phyloP scores from a whole-genome alignment of 1,284 basidiomycete species.

The Tilletia indica region DNA sequence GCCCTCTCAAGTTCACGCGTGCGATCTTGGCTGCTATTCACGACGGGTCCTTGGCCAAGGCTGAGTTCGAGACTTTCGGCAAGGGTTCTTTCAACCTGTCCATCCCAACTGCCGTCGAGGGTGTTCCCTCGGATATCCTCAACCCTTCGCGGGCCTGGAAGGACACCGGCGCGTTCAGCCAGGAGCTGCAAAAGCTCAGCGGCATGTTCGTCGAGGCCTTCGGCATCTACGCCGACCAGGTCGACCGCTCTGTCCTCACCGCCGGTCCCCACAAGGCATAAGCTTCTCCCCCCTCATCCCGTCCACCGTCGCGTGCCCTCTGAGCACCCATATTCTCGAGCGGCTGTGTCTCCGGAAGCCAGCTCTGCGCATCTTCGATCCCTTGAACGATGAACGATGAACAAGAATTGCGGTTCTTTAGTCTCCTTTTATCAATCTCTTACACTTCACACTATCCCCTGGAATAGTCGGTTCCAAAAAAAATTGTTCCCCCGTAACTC shows the following conservation, averaged over 20 bases:
- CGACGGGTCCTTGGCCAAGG: constrained; percentile 81
- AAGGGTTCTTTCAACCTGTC: constrained; percentile 47
- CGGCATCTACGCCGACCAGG: constrained; percentile 51
- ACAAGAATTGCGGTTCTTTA: no score
- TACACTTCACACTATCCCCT: no score
- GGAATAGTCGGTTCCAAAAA: no score
- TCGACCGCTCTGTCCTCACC: constrained; percentile 42
- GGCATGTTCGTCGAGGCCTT: constrained; percentile 55
- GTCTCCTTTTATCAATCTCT: no score
- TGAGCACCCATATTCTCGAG: no score
- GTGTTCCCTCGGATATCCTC: constrained; percentile 45
- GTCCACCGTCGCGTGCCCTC: no score
- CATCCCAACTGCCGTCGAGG: constrained; percentile 43
- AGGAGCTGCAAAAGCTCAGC: constrained; percentile 53
- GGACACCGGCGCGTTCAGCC: constrained; percentile 44
- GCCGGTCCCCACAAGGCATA: constrained; percentile 40
- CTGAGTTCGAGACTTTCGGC: constrained; percentile 77
- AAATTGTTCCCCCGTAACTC: no score
- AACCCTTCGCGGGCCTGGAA: constrained; percentile 49
- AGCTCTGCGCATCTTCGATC: no score
- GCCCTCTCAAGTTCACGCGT: constrained; percentile 68
- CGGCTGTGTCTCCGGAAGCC: no score
- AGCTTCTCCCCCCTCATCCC: no score
- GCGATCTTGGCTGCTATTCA: constrained; percentile 96
- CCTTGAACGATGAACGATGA: no score